Evolutionary conservation across 2,329 filamentous ascomycete genomes (phyloP).

Genomic region (Fusarium heterosporum): DNA sequence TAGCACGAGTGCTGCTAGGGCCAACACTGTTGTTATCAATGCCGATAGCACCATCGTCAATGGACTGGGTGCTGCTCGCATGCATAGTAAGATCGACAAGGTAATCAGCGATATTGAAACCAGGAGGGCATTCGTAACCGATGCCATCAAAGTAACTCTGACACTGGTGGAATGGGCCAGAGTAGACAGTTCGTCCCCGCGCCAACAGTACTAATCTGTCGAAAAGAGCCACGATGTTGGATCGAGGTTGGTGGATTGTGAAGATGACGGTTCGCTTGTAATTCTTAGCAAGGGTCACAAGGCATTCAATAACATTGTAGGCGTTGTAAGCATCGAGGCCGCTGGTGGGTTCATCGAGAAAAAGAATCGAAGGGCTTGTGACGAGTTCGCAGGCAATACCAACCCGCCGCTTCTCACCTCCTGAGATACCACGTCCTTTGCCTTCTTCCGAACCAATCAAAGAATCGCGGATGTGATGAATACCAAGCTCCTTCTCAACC

Average conservation of each 20-base stretch:
- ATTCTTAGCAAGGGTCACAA: constrained; percentile 93
- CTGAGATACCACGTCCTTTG: constrained; percentile 93
- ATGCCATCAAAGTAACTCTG: constrained; percentile 93
- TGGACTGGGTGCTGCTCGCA: constrained; percentile 71
- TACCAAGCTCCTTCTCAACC: constrained; percentile 95
- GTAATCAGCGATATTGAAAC: constrained; percentile 99
- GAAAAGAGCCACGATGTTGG: constrained; percentile 97
- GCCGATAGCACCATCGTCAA: constrained; percentile 65
- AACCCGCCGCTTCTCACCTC: constrained; percentile 94
- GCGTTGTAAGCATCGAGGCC: constrained; percentile 97
- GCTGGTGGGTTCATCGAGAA: constrained; percentile 96
- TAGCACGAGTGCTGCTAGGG: constrained; percentile 86
- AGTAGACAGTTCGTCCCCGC: constrained; percentile 90
- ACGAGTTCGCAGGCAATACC: constrained; percentile 98
- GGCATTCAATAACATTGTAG: constrained; percentile 96
- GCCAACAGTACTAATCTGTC: constrained; percentile 93
- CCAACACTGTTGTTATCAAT: constrained; percentile 75
- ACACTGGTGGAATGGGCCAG: constrained; percentile 87
- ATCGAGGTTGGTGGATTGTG: constrained; percentile 97
- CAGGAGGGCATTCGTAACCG: constrained; percentile 92
- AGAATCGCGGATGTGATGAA: constrained; percentile 92
- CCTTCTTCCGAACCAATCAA: constrained; percentile 96
- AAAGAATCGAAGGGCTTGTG: constrained; percentile 95
- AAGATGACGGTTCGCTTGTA: constrained; percentile 98
- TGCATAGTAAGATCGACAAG: constrained; percentile 99